Conservation (phyloP, 352 stramenopile species). For the Phytophthora lateralis region DNA sequence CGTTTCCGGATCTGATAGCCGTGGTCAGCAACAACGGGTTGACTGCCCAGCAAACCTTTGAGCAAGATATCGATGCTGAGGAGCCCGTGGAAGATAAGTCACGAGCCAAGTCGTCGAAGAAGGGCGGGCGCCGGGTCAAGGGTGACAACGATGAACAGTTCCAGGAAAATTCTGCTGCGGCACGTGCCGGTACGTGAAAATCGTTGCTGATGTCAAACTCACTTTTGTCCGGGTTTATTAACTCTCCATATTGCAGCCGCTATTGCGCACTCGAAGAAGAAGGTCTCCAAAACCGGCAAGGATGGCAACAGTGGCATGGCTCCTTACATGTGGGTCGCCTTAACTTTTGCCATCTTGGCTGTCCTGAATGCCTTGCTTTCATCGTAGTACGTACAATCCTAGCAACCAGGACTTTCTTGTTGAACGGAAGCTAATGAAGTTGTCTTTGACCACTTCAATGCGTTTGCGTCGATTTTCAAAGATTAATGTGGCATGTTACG, state of each 20-base stretch:
- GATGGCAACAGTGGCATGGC: conserved; percentile 30
- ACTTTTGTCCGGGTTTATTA: not conserved
- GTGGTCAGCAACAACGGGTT: conserved; percentile 63
- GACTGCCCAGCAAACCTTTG: conserved; percentile 68
- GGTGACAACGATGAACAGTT: conserved; percentile 37
- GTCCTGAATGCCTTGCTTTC: conserved; percentile 39
- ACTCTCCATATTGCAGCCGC: conserved; percentile 43
- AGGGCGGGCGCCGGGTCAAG: conserved; percentile 36
- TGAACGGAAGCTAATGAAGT: not conserved
- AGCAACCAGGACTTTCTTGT: not conserved
- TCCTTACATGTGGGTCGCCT: conserved; percentile 43
- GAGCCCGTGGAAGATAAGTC: conserved; percentile 35
- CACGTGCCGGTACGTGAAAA: conserved; percentile 50
- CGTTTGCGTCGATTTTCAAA: not conserved
- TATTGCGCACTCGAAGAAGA: conserved; percentile 78
- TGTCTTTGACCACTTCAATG: not conserved
- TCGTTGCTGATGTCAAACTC: not conserved
- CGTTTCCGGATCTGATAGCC: conserved; percentile 59
- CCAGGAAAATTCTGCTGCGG: conserved; percentile 51
- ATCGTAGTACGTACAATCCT: conserved; percentile 6
- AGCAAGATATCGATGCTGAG: conserved; percentile 66
- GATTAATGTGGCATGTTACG: not conserved
- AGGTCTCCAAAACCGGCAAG: conserved; percentile 46
- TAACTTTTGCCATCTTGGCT: conserved; percentile 49
- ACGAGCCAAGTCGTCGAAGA: conserved; percentile 30